Evolutionary conservation across 305 asterid species (phyloP).

Genomic region (Rubia peregrina): DNA sequence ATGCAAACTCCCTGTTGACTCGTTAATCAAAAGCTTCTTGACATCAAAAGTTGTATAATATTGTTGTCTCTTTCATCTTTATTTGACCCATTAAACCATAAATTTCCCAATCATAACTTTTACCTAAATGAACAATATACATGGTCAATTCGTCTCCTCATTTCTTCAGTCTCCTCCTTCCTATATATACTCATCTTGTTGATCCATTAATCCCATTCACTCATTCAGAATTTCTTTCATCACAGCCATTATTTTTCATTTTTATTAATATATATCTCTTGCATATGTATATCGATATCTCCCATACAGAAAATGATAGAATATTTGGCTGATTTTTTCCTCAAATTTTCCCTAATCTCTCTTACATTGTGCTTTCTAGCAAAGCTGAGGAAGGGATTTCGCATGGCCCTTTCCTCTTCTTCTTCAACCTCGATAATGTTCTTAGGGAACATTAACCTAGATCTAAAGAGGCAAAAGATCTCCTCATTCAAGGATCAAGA

Average conservation of each 20-base stretch:
- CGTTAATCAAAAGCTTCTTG: conserved; percentile 21
- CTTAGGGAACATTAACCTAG: conserved; percentile 2
- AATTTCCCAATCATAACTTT: background rate
- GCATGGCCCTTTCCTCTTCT: conserved; percentile 28
- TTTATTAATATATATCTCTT: background rate
- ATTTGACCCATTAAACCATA: conserved; percentile 32
- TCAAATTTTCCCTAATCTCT: conserved; percentile 25
- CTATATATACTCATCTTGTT: background rate
- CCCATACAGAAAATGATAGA: conserved; percentile 23
- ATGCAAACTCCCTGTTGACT: conserved; percentile 23
- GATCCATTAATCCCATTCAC: background rate
- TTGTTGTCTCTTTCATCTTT: conserved; percentile 24
- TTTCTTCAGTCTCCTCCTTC: background rate
- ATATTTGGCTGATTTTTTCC: conserved; percentile 16
- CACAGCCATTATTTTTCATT: background rate
- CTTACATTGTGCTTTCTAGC: conserved; percentile 22
- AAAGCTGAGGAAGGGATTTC: conserved; percentile 11
- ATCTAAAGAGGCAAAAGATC: background rate
- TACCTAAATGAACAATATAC: background rate
- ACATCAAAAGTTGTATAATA: background rate
- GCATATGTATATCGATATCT: background rate
- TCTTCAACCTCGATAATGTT: background rate
- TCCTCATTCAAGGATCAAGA: background rate
- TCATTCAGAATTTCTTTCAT: background rate
- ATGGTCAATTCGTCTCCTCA: background rate